A percentile compares a stretch with the other conserved stretches of the same genome.
phyloP scores from a whole-genome alignment of 192 early-diverging fungal genomes.

The Cetraspora pellucida region DNA sequence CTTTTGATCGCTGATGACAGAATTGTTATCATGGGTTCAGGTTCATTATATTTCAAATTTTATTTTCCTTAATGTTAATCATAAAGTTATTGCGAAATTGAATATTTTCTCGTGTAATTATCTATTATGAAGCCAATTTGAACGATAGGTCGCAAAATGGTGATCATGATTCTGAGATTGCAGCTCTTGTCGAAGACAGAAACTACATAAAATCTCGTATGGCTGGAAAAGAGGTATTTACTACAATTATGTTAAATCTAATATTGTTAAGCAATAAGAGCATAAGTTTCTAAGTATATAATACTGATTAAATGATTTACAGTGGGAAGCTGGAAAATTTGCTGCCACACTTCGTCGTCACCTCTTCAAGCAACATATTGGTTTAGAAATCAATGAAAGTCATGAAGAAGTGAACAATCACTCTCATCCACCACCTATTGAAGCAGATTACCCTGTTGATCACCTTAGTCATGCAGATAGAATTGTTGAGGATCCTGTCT shows the following conservation, averaged over 20 bases:
- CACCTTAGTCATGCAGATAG: conserved; percentile 41
- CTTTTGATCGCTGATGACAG: conserved; percentile 88
- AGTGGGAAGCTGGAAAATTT: conserved; percentile 72
- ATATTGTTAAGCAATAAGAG: too few species aligned
- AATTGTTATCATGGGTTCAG: conserved; percentile 77
- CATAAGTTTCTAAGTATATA: too few species aligned
- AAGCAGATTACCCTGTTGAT: conserved; percentile 33
- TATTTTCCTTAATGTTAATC: neutral
- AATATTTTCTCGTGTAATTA: neutral
- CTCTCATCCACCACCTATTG: conserved; percentile 38
- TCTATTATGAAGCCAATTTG: conserved; percentile 62
- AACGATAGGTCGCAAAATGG: conserved; percentile 88
- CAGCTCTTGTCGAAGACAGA: conserved; percentile 81
- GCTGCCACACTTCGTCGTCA: conserved; percentile 72
- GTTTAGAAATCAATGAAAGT: conserved; percentile 55
- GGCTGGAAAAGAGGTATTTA: conserved; percentile 65
- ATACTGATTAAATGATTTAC: neutral
- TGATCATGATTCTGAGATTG: conserved; percentile 86
- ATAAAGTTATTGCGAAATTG: neutral
- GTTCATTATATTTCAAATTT: conserved; percentile 28
- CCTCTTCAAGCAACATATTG: conserved; percentile 84
- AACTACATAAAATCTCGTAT: conserved; percentile 67
- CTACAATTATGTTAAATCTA: too few species aligned
- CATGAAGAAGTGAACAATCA: conserved; percentile 39
- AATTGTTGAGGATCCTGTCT: conserved; percentile 68